These are phyloP conservation scores for Lichtheimia hyalospora DNA, from an alignment of 371 early-diverging fungal species.

Conservation along the genomic window DNA sequence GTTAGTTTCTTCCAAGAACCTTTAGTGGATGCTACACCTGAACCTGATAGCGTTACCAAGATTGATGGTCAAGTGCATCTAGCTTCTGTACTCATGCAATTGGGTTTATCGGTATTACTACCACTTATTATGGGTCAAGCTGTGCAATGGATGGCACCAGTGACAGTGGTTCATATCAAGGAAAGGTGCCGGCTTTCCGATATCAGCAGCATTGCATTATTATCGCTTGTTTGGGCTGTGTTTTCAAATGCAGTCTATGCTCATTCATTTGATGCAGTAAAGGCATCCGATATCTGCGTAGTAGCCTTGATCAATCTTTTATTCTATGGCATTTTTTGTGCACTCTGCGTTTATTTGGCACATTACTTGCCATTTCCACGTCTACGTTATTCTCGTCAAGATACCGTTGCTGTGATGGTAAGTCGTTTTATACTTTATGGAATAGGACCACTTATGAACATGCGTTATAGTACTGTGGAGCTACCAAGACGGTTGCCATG, in stretches of 20 bases:
- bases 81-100: conserved; percentile 44
- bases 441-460: neutral
- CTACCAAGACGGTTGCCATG: conserved; percentile 71
- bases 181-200: conserved; percentile 48
- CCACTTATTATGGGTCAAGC: conserved; percentile 63
- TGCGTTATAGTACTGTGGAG: conserved; percentile 49
- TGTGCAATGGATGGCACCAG: conserved; percentile 49
- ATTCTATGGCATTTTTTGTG: conserved; percentile 35
- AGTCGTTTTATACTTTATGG: neutral
- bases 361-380: conserved; percentile 29
- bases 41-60: conserved; percentile 24
- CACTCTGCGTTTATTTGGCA: conserved; percentile 29
- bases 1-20: conserved; percentile 32
- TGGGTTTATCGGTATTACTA: conserved; percentile 59
- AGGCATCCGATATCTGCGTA: conserved; percentile 49
- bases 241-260: conserved; percentile 65
- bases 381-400: conserved; percentile 37
- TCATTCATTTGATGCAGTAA: conserved; percentile 39
- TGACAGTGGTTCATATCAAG: conserved; percentile 36
- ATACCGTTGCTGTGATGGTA: conserved; percentile 53
- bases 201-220: conserved; percentile 50
- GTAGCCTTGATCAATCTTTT: conserved; percentile 45
- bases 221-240: conserved; percentile 66
- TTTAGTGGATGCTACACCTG: conserved; percentile 30
- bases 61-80: conserved; percentile 42